Evolutionary conservation across 2,329 filamentous ascomycete genomes (phyloP).

Genomic region (Arthrobotrys entomopaga): DNA sequence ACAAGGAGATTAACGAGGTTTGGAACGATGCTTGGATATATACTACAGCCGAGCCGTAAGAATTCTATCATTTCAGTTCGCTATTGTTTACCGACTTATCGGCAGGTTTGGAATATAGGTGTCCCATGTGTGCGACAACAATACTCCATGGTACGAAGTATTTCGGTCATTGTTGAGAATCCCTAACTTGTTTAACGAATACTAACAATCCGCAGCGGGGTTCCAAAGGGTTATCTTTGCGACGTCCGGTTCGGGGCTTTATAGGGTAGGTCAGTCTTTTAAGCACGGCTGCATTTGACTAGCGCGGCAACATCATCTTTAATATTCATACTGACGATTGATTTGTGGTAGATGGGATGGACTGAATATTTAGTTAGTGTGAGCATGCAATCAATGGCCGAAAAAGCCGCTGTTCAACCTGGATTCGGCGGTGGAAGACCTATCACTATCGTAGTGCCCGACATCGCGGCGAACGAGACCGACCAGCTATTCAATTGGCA

Average conservation of each 20-base stretch:
- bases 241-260: conserved; percentile 36
- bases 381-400: conserved; percentile 45
- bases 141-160: conserved; percentile 34
- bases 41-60: conserved; percentile 45
- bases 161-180: no score
- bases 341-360: conserved; percentile 35
- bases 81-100: not conserved
- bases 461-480: conserved; percentile 50
- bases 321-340: not conserved
- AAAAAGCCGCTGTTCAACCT: conserved; percentile 24
- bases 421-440: conserved; percentile 40
- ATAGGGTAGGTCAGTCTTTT: conserved; percentile 8
- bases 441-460: conserved; percentile 30
- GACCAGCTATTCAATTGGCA: conserved; percentile 45
- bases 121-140: conserved; percentile 46
- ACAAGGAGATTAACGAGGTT: conserved; percentile 26
- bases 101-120: conserved; percentile 4
- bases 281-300: not conserved
- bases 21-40: conserved; percentile 53
- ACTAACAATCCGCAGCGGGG: conserved; percentile 20
- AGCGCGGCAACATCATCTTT: no score
- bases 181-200: no score
- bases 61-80: not conserved
- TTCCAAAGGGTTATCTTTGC: conserved; percentile 47
- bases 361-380: conserved; percentile 38